Conservation (phyloP, 345 rosid species). For the Draba incana region DNA sequence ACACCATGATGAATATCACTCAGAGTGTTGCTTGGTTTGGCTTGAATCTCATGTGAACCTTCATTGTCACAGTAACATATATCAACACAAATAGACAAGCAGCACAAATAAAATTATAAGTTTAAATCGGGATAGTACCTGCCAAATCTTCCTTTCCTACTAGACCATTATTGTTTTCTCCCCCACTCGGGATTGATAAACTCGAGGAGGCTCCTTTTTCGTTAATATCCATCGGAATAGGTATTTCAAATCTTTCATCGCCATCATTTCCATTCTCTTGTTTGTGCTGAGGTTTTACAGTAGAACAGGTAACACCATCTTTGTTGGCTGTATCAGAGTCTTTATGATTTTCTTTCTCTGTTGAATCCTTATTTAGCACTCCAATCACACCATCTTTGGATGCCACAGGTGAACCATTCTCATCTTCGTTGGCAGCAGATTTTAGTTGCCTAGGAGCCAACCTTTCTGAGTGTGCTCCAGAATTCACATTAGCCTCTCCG, state of each 20-base stretch:
- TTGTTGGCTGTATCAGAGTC: slow-evolving; percentile 45
- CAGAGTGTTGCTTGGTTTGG: slow-evolving; percentile 42
- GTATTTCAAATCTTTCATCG: slow-evolving; percentile 48
- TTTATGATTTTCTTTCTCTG: slow-evolving; percentile 42
- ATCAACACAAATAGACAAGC: slow-evolving; percentile 18
- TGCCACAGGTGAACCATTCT: slow-evolving; percentile 46
- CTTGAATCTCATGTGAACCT: slow-evolving; percentile 51
- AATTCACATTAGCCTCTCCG: slow-evolving; percentile 57
- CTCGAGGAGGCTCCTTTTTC: slow-evolving; percentile 45
- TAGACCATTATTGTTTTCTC: slow-evolving; percentile 49
- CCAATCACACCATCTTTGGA: slow-evolving; percentile 48
- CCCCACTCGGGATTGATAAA: slow-evolving; percentile 44
- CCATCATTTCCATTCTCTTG: slow-evolving; percentile 46
- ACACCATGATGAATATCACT: slow-evolving; percentile 31
- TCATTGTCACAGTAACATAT: slow-evolving; percentile 25
- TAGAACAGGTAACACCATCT: slow-evolving; percentile 41
- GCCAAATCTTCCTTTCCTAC: slow-evolving; percentile 45
- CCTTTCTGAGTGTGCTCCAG: slow-evolving; percentile 42
- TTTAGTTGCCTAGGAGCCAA: slow-evolving; percentile 51
- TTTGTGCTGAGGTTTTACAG: slow-evolving; percentile 50
- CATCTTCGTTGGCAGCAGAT: slow-evolving; percentile 50
- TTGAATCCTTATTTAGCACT: slow-evolving; percentile 52
- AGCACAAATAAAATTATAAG: slow-evolving; percentile 1
- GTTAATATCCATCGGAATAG: slow-evolving; percentile 29
- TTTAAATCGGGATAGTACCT: slow-evolving; percentile 45